Conservation (phyloP, 2,329 filamentous ascomycete species). For the Pestalotiopsis sp. region DNA sequence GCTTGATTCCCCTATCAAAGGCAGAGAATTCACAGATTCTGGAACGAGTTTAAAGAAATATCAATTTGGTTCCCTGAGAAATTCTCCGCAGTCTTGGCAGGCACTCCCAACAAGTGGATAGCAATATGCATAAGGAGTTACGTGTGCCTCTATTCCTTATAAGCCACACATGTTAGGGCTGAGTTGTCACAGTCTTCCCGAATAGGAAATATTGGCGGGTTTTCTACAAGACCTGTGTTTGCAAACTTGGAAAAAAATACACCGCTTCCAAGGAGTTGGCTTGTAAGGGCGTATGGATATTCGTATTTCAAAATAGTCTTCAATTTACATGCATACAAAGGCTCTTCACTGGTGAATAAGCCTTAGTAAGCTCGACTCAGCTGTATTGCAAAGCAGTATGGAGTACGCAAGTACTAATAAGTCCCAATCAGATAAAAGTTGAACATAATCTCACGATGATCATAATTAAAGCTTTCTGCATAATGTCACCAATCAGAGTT, state of each 20-base stretch:
- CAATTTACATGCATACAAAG: no score
- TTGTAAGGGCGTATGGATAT: no score
- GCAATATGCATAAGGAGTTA: not conserved
- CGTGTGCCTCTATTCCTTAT: not conserved
- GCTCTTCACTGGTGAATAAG: no score
- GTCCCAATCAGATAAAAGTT: not conserved
- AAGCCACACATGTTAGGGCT: not conserved
- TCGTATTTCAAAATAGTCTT: no score
- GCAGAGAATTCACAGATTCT: not conserved
- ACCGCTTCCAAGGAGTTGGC: no score
- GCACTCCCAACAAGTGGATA: not conserved
- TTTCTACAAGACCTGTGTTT: no score
- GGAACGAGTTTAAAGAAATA: no score
- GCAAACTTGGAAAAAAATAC: no score
- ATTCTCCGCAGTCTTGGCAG: not conserved
- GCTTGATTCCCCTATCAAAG: not conserved
- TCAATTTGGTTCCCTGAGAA: not conserved
- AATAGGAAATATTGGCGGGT: no score
- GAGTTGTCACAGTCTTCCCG: no score
- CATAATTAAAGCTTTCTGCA: no score
- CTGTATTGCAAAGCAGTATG: not conserved
- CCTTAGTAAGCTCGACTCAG: not conserved
- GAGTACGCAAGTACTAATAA: not conserved
- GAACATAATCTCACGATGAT: not conserved
- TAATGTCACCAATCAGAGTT: no score